Evolutionary conservation across 371 early-diverging fungal species (phyloP), one percentile per base, ranked within the genome.

Genomic region (Rhizopus arrhizus): DNA sequence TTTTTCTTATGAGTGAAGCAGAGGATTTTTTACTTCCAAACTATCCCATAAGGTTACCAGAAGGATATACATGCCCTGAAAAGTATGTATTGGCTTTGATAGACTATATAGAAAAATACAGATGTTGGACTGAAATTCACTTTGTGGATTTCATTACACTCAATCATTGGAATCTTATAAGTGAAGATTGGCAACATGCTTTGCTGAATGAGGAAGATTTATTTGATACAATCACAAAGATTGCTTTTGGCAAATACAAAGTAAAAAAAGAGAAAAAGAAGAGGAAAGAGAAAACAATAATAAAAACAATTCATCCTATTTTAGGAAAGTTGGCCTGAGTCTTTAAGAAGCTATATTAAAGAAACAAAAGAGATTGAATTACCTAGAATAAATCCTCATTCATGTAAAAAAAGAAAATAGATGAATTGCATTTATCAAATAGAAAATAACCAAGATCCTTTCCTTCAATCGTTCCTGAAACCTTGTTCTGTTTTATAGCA

Each of bases 121-220:
- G 60, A 28, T 59, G 61, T 9, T 61, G 72, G 36, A 66, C 72
- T 8, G 60, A 69, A n/a, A 58, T 78, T 53, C 77, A 80, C 58
- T 74, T 83, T 59, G 78, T 76, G 3, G 73, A 82, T 45, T 83
- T 80, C 40, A 65, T 81, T 16, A 80, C 82, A 2, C 45, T 49
- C 1, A 56, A 68, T 52, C 74, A 72, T 32, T 80, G 80, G 82
- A 40, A 10, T 9, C 32, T 62, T 15, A 47, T 83, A n/a, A 60
- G 65, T 28, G 34, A 33, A 5, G 73, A 75, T n/a, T 83, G 83
- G 83, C 71, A 62, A 28, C 41, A 62, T 42, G 70, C 49, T 0
- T 46, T 73, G 10, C 51, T 65, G 13, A 46, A 47, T 36, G 42
- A 60, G 3, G 45, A 53, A 3, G 65, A 64, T 28, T 64, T 64